phyloP scores from a whole-genome alignment of 495 filamentous ascomycete species.

The Xylaria curta region DNA sequence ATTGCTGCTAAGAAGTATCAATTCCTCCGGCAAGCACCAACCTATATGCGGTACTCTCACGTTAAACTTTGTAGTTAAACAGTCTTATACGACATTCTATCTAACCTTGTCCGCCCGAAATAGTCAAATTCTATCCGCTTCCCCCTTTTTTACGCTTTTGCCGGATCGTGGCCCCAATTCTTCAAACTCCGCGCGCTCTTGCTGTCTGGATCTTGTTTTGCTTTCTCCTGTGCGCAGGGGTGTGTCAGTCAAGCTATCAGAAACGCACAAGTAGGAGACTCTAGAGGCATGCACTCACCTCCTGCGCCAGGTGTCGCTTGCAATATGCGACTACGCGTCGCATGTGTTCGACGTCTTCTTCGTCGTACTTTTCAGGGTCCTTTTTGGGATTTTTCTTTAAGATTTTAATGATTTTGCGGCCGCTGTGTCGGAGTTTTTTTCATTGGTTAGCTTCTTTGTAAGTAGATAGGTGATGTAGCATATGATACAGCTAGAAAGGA shows the following conservation, averaged over 20 bases:
- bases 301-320: constrained; percentile 1
- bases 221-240: background rate
- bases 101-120: background rate
- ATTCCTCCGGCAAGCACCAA: background rate
- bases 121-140: background rate
- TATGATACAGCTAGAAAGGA: background rate
- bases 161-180: background rate
- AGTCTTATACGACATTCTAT: background rate
- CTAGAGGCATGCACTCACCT: background rate
- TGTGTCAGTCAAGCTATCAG: background rate
- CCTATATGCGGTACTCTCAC: background rate
- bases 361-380: background rate
- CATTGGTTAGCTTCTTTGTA: background rate
- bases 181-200: background rate
- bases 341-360: background rate
- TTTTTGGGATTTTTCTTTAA: background rate
- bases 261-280: background rate
- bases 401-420: background rate
- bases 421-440: background rate
- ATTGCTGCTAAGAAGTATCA: background rate
- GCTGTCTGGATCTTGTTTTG: background rate
- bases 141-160: background rate
- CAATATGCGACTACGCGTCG: background rate
- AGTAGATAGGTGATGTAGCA: background rate
- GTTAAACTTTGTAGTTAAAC: background rate